phyloP scores from a whole-genome alignment of 139 green algal species.

The Haematococcus lacustris region DNA sequence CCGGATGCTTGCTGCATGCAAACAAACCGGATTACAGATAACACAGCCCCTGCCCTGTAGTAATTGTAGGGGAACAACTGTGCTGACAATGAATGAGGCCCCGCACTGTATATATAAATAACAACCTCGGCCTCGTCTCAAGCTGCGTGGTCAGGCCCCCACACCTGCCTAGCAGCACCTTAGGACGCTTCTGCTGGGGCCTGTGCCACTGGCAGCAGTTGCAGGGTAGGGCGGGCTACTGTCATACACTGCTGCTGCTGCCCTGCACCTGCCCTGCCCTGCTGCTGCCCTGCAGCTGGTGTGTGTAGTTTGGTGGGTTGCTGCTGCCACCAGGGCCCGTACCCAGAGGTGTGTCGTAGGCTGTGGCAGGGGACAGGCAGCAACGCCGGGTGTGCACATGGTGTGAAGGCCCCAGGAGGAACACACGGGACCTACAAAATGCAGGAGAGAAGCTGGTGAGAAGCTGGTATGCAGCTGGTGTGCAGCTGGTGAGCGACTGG shows the following conservation, averaged over 20 bases:
- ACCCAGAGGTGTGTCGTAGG: constrained; percentile 82
- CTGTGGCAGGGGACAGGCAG: constrained; percentile 47
- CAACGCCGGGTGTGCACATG: constrained; percentile 77
- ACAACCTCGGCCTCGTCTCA: too few relatives aligned
- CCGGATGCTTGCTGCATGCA: too few relatives aligned
- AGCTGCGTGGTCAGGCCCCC: too few relatives aligned
- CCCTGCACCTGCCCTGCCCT: too few relatives aligned
- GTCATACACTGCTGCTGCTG: not conserved
- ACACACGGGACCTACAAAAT: constrained; percentile 62
- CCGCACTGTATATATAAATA: too few relatives aligned
- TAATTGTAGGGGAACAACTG: too few relatives aligned
- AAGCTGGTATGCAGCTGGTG: not conserved
- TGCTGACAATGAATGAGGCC: too few relatives aligned
- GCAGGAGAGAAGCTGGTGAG: not conserved
- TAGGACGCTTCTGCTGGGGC: not conserved
- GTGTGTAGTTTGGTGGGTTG: not conserved
- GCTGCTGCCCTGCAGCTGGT: not conserved
- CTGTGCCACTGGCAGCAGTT: not conserved
- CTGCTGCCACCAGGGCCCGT: not conserved
- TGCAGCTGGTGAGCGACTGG: not conserved
- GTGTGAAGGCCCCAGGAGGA: constrained; percentile 86
- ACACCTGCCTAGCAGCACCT: too few relatives aligned
- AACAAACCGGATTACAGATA: too few relatives aligned
- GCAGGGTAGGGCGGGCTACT: not conserved
- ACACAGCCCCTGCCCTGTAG: too few relatives aligned